Percentiles rank a stretch among this genome's conserved stretches.
Evolutionary conservation across 2,329 filamentous ascomycete species (phyloP).

Genomic region (Aspergillus piperis): DNA sequence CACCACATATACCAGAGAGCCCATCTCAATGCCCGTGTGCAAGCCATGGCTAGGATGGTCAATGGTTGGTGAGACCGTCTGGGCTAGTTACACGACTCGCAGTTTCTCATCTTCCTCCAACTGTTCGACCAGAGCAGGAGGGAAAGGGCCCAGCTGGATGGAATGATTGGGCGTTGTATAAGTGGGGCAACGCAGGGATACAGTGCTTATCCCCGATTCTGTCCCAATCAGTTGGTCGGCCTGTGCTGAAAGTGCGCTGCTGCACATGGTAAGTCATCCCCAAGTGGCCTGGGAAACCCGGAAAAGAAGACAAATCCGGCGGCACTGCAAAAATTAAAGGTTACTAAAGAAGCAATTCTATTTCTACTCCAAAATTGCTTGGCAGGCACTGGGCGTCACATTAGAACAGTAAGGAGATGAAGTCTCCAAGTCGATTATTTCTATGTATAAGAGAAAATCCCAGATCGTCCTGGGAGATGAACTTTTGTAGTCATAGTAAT

Average conservation of each 20-base stretch:
- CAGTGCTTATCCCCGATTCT: constrained; percentile 32
- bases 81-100: neutral
- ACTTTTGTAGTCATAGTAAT: neutral
- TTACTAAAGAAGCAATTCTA: neutral
- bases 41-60: too few species aligned
- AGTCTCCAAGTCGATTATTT: constrained; percentile 1
- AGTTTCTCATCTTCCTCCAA: constrained; percentile 12
- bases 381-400: constrained; percentile 3
- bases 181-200: constrained; percentile 31
- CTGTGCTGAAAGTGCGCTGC: constrained; percentile 1
- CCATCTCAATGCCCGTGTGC: too few species aligned
- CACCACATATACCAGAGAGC: neutral
- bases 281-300: neutral
- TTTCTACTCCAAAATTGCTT: constrained; percentile 1
- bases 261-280: constrained; percentile 11
- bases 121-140: constrained; percentile 14
- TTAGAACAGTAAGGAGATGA: constrained; percentile 3
- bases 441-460: constrained; percentile 2
- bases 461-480: neutral
- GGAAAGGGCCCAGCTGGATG: constrained; percentile 19
- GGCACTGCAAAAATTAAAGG: too few species aligned
- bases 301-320: constrained; percentile 1
- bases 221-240: constrained; percentile 19
- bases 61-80: neutral
- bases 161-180: constrained; percentile 17